Percentiles rank a stretch among this genome's conserved stretches.
Evolutionary conservation across 192 early-diverging fungal genomes (phyloP).

Genomic region (Backusella morwellensis): DNA sequence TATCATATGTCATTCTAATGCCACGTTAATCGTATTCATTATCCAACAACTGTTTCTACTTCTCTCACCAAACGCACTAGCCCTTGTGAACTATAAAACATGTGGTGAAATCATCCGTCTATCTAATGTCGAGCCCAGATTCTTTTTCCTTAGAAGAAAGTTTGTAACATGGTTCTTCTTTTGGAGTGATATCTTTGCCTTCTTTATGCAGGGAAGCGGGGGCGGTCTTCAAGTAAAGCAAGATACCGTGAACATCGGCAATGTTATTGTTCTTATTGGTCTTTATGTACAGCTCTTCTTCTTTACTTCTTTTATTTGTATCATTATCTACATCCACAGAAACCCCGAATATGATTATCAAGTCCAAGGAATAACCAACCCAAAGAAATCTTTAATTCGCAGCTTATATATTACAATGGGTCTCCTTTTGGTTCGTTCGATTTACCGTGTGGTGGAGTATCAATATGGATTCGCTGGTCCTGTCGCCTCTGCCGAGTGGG

Average conservation of each 20-base stretch:
- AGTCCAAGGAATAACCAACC: neutral
- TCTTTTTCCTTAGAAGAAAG: neutral
- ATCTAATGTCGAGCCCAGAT: neutral
- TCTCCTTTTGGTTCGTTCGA: neutral
- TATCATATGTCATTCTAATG: neutral
- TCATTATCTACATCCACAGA: neutral
- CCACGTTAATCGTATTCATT: neutral
- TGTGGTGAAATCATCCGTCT: neutral
- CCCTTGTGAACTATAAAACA: slow-evolving; percentile 4
- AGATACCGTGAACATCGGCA: neutral
- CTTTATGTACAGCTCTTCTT: neutral
- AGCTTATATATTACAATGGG: neutral
- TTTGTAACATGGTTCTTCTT: slow-evolving; percentile 13
- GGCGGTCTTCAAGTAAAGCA: neutral
- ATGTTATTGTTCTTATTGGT: neutral
- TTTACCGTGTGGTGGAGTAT: slow-evolving; percentile 3
- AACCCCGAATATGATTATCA: neutral
- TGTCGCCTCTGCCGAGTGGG: slow-evolving; percentile 5
- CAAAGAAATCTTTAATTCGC: neutral
- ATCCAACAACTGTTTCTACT: neutral
- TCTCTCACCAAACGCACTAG: neutral
- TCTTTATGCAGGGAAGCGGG: neutral
- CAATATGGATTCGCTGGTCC: neutral
- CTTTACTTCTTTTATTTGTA: neutral
- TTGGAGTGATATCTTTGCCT: slow-evolving; percentile 1